A percentile compares a stretch with the other conserved stretches of the same genome.
Conservation (phyloP, 164 flowering plant genomes). For the Sedum album region DNA sequence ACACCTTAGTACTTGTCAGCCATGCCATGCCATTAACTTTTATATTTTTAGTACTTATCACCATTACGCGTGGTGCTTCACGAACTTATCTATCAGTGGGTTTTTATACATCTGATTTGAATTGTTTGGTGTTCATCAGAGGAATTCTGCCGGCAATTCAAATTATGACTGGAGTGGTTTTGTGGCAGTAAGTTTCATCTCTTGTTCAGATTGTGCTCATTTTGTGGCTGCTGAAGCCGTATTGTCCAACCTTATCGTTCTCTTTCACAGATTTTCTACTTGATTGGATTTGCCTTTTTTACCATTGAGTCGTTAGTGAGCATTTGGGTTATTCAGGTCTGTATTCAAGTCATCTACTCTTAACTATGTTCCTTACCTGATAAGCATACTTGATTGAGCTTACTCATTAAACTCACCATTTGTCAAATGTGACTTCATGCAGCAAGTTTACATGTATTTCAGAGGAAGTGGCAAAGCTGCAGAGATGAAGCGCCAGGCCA, state of each 20-base stretch:
- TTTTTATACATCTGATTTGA: neutral
- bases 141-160: conserved; percentile 52
- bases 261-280: neutral
- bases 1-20: neutral
- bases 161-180: conserved; percentile 6
- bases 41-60: neutral
- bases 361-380: neutral
- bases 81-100: too few species aligned
- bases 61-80: neutral
- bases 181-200: conserved; percentile 2
- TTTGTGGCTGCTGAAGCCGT: neutral
- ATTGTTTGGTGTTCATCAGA: conserved; percentile 25
- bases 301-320: conserved; percentile 2
- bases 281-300: conserved; percentile 1
- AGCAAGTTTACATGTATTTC: conserved; percentile 14
- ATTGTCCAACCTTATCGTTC: neutral
- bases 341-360: neutral
- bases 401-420: neutral
- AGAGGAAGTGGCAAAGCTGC: conserved; percentile 9
- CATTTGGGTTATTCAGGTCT: conserved; percentile 5
- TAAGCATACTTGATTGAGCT: neutral
- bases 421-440: neutral
- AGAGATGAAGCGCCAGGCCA: conserved; percentile 4
- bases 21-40: neutral
- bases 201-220: neutral